Percentiles rank a stretch among this genome's conserved stretches.
These are phyloP conservation scores for Phycomyces nitens DNA, from an alignment of 192 early-diverging fungal genomes.

Conservation along the genomic window DNA sequence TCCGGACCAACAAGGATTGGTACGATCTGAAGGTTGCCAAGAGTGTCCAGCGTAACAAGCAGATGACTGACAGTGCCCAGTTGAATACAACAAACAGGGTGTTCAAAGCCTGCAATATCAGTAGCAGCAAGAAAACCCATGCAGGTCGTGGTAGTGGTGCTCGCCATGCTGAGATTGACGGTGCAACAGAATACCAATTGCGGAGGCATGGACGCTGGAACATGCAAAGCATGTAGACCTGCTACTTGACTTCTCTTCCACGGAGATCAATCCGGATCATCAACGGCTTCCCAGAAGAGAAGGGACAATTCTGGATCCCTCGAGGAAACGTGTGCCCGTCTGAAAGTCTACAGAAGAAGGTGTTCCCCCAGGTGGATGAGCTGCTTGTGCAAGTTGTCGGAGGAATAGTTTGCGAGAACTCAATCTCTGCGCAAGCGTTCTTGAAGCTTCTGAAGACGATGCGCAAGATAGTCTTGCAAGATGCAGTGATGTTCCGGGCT, in stretches of 20 bases:
- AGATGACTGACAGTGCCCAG: background rate
- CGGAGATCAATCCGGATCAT: background rate
- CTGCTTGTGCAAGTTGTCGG: background rate
- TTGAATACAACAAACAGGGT: background rate
- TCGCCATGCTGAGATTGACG: background rate
- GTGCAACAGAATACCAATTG: background rate
- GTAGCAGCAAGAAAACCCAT: background rate
- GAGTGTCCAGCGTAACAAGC: background rate
- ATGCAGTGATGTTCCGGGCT: background rate
- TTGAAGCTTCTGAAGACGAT: background rate
- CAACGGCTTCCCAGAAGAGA: background rate
- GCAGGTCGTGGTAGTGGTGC: background rate
- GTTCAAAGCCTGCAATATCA: background rate
- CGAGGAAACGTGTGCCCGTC: background rate
- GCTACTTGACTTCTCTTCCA: background rate
- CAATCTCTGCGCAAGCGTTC: constrained; percentile 1
- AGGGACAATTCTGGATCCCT: background rate
- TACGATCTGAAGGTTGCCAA: background rate
- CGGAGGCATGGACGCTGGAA: constrained; percentile 3
- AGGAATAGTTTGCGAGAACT: background rate
- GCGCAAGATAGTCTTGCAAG: background rate
- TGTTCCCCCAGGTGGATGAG: constrained; percentile 1
- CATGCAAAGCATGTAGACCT: background rate
- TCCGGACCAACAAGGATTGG: background rate
- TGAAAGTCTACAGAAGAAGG: background rate